Percentiles rank a stretch among this genome's conserved stretches.
phyloP scores from a whole-genome alignment of 148 eudicot genomes.

The Dysphania ambrosioides region DNA sequence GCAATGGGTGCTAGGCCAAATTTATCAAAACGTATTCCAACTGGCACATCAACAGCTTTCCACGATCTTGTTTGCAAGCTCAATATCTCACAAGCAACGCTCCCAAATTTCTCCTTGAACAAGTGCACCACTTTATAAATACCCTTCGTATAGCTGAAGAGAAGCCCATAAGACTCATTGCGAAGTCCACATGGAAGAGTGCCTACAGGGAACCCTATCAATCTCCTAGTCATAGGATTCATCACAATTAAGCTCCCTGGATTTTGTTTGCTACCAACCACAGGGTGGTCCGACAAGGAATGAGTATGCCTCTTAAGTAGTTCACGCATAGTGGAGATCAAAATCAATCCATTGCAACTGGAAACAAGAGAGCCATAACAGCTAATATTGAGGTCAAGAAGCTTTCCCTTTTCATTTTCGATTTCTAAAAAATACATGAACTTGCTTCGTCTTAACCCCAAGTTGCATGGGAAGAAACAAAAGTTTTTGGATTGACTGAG shows the following conservation, averaged over 20 bases:
- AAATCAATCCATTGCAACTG: constrained; percentile 36
- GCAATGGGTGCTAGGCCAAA: constrained; percentile 23
- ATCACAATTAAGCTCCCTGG: constrained; percentile 29
- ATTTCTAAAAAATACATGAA: constrained; percentile 33
- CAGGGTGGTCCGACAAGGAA: not conserved
- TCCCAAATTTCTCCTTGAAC: constrained; percentile 25
- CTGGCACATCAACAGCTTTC: constrained; percentile 38
- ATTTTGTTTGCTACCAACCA: constrained; percentile 13
- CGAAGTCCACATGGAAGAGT: constrained; percentile 9
- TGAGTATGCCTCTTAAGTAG: no score
- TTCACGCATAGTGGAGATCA: constrained; percentile 22
- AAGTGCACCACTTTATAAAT: constrained; percentile 43
- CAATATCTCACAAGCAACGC: constrained; percentile 36
- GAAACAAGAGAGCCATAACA: constrained; percentile 29
- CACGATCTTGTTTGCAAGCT: constrained; percentile 31
- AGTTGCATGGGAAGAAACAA: constrained; percentile 26
- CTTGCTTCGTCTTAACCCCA: not conserved
- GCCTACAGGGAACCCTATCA: constrained; percentile 35
- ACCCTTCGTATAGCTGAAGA: constrained; percentile 25
- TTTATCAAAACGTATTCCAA: not conserved
- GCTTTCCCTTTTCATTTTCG: constrained; percentile 25
- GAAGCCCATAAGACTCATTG: constrained; percentile 36
- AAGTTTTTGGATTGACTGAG: constrained; percentile 16
- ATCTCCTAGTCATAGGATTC: constrained; percentile 37
- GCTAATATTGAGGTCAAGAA: constrained; percentile 30